Conservation (phyloP, 2,329 filamentous ascomycete species). For the Dryadomyces quercus-mongolicae region DNA sequence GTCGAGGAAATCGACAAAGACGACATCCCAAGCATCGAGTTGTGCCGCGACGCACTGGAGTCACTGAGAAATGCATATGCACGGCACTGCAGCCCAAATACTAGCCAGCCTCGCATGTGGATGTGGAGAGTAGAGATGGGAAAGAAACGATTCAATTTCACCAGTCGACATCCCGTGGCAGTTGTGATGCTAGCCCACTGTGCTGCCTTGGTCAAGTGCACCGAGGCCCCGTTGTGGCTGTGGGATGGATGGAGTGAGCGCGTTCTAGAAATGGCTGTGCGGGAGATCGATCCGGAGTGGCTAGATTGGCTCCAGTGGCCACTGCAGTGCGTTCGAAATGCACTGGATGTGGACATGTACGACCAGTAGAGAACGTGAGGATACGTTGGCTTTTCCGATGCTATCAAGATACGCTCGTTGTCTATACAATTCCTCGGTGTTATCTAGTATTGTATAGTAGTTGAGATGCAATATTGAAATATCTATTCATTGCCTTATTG, state of each 20-base stretch:
- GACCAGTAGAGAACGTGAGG: too few species aligned
- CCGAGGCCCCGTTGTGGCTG: not conserved
- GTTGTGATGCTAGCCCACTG: not conserved
- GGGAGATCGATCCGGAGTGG: not conserved
- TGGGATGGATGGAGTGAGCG: slow-evolving; percentile 1
- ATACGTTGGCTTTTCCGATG: too few species aligned
- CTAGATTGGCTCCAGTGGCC: slow-evolving; percentile 1
- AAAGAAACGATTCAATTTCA: not conserved
- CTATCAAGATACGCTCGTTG: too few species aligned
- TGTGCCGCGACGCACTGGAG: not conserved
- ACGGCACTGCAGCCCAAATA: slow-evolving; percentile 1
- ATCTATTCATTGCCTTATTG: too few species aligned
- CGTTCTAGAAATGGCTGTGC: not conserved
- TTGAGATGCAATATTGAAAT: too few species aligned
- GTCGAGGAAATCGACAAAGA: not conserved
- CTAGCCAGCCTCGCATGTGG: not conserved
- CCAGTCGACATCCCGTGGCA: not conserved
- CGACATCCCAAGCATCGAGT: not conserved
- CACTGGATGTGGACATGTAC: not conserved
- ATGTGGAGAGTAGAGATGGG: slow-evolving; percentile 1
- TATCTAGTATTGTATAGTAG: too few species aligned
- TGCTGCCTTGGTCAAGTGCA: slow-evolving; percentile 1
- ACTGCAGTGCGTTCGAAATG: not conserved
- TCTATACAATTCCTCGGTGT: too few species aligned
- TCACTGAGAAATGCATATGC: slow-evolving; percentile 1